Base-by-base conservation (phyloP, 1,284 basidiomycete genomes). In the Fomitopsis schrenkii region DNA sequence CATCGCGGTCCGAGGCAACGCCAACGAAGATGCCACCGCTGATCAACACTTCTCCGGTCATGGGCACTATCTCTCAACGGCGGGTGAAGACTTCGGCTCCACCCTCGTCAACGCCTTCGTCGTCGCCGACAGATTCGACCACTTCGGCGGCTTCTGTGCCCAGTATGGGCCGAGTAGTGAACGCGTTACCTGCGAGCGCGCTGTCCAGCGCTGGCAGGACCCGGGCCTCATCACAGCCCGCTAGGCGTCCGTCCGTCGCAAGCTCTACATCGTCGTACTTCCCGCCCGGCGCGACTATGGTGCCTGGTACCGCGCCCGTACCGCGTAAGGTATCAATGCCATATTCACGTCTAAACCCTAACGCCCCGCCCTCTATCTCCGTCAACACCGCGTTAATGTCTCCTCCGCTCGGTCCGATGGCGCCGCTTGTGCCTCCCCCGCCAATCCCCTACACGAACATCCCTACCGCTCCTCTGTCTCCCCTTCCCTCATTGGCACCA, bases 391-490 rank as follows among this genome's bases (percentile, higher is more conserved):
- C 84, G 62, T 70, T 83, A 10, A 68, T 80, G 28, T 79, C 79
- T 17, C 77, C 81, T 0, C 72, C 76, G 22, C 65, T 74, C 26
- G 63, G 69, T 10, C 55, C 59, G 42, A 63, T 62, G 19, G 62
- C 74, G 28, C 73, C 80, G n/a, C 77, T 84, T 35, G 76, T 81
- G 33, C 81, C 81, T 17, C 81, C 83, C n/a, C 74, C 81, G 26
- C 79, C 80, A 48, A 76, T 82, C 67, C 76, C 83, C 38, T 76
- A 81, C 50, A 77, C 76, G 26, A 83, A 81, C 66, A 76, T 91
- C 19, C 90, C 88, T 30, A 85, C 84, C 6, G 90, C 88, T 4
- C 90, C 91, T 8, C 82, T 81, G 48, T 93, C 91, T 5, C 90
- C 90, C 5, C 77, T 91, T 44, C 91, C 91, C 14, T 84, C 84